Evolutionary conservation across 345 rosid species (phyloP), one percentile per base, ranked within the genome.

Genomic region (Isatis tinctoria): DNA sequence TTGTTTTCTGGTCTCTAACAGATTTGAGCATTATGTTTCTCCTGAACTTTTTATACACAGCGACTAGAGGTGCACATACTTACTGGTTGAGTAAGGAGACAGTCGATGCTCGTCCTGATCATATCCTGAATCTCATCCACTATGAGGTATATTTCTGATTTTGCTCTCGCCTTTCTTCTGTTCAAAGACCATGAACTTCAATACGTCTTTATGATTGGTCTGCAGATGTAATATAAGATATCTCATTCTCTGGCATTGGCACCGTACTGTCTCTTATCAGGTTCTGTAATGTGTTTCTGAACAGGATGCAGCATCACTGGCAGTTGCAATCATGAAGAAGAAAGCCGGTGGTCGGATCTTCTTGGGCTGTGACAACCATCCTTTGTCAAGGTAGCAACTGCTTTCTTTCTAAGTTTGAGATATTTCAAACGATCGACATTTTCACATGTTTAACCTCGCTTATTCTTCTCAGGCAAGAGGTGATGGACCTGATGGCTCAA

Each of bases 331-430:
- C 79, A 74, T 95, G 88, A 90, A 90, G 83, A 92, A 88, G 83
- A 88, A 87, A 60, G 44, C 83, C 18, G 77, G 79, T 45, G 87
- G 89, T 62, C 84, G 74, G 44, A 86, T 90, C 74, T 88, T 92
- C 83, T 82, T 92, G 85, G 99, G 99, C 40, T 92, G 99, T 74
- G 99, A 95, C 78, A 90, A 95, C 76, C 91, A 90, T 81, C 99
- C 99, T 60, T 30, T 95, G 79, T 88, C 99, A 47, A 88, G 99
- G 99, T 95, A 65, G 8, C 30, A 48, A 51, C 43, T 51, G 40
- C 33, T 43, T 74, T n/a, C 52, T 60, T 43, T 22, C 45, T 44
- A 6, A 18, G 13, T 22, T 52, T 36, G 58, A 48, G 32, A 75
- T 60, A n/a, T n/a, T n/a, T n/a, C n/a, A n/a, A n/a, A n/a, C 27